Percentiles rank a stretch among this genome's conserved stretches.
These are phyloP conservation scores for Mycena galericulata DNA, from an alignment of 768 basidiomycete genomes.

Conservation along the genomic window DNA sequence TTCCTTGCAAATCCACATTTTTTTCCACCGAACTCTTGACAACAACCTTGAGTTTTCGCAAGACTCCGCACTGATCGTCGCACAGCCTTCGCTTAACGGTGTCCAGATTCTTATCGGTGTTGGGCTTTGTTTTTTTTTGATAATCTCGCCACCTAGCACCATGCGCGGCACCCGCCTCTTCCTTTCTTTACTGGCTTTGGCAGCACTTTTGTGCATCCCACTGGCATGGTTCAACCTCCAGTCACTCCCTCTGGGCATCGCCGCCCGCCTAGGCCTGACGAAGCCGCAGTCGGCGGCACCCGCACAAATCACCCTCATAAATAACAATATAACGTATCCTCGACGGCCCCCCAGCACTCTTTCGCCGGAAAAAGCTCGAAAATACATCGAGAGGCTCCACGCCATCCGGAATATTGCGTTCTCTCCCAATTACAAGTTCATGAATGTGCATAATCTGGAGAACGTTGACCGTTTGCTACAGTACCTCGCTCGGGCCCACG, in stretches of 20 bases:
- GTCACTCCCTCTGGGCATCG: background rate
- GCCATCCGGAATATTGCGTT: slow-evolving; percentile 12
- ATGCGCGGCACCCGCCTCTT: background rate
- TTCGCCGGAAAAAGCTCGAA: background rate
- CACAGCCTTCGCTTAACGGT: no score
- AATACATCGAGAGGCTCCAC: slow-evolving; percentile 17
- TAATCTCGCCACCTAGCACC: no score
- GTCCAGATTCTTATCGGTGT: no score
- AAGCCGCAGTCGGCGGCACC: background rate
- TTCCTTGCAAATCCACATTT: no score
- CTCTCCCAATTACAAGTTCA: slow-evolving; percentile 16
- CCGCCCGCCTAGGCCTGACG: no score
- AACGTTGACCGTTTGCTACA: slow-evolving; percentile 16
- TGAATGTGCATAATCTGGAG: slow-evolving; percentile 20
- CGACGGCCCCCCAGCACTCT: background rate
- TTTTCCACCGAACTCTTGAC: no score
- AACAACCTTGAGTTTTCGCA: no score
- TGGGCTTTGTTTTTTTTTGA: no score
- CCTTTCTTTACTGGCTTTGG: background rate
- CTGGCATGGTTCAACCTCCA: slow-evolving; percentile 3
- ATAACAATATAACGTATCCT: slow-evolving; percentile 20
- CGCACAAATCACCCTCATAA: background rate
- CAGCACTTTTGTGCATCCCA: slow-evolving; percentile 1
- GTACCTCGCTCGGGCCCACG: slow-evolving; percentile 10
- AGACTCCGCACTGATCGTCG: no score